Conservation (phyloP, 2,329 filamentous ascomycete species). For the Calycina marina region DNA sequence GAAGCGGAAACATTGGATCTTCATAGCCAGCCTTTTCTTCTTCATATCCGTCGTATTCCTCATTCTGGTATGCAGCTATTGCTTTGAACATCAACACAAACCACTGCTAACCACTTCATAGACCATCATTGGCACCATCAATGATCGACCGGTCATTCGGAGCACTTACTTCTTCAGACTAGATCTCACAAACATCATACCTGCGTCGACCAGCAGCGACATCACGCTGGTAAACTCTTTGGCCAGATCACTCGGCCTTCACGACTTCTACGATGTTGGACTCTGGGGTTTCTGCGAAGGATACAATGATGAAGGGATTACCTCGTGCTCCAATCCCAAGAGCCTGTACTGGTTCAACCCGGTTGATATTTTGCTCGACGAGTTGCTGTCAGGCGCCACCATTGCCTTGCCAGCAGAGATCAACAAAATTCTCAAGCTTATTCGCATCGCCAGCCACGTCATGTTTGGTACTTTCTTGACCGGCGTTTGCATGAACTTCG, state of each 20-base stretch:
- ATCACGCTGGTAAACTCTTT: slow-evolving; percentile 81
- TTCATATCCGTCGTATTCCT: slow-evolving; percentile 64
- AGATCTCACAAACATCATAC: slow-evolving; percentile 58
- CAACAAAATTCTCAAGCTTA: slow-evolving; percentile 56
- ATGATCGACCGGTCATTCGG: slow-evolving; percentile 43
- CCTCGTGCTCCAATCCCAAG: slow-evolving; percentile 55
- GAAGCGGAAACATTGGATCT: slow-evolving; percentile 37
- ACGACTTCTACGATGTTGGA: slow-evolving; percentile 89
- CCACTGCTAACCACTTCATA: slow-evolving; percentile 11
- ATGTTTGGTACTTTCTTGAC: slow-evolving; percentile 85
- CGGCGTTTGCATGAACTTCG: slow-evolving; percentile 51
- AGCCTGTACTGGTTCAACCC: slow-evolving; percentile 85
- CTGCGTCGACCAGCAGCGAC: slow-evolving; percentile 12
- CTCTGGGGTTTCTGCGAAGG: slow-evolving; percentile 90
- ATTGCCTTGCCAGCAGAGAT: slow-evolving; percentile 69
- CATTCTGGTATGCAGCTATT: slow-evolving; percentile 44
- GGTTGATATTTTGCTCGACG: slow-evolving; percentile 61
- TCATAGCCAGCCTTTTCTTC: slow-evolving; percentile 55
- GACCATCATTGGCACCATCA: slow-evolving; percentile 60
- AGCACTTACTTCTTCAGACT: slow-evolving; percentile 75
- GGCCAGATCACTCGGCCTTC: slow-evolving; percentile 69
- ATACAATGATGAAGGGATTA: slow-evolving; percentile 60
- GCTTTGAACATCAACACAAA: neutral
- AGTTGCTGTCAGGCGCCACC: slow-evolving; percentile 68
- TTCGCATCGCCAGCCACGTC: slow-evolving; percentile 60